phyloP scores from a whole-genome alignment of 768 basidiomycete genomes.

The Stropharia rugosoannulata region DNA sequence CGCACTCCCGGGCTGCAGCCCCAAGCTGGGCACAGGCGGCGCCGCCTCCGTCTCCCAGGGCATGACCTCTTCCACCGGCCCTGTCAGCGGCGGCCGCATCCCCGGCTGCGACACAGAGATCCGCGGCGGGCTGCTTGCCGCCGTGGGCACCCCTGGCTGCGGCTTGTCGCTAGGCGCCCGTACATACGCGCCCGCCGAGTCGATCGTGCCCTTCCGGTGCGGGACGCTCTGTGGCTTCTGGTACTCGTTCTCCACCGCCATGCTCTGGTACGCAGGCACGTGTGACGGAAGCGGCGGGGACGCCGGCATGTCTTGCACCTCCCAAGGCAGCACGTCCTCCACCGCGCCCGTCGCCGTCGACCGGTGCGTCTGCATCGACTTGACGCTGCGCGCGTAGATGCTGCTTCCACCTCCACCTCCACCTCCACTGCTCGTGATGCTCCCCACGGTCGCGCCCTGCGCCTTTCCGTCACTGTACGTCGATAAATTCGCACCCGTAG shows the following conservation, averaged over 20 bases:
- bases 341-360: slow-evolving; percentile 12
- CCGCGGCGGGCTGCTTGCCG: neutral
- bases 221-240: no score
- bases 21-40: slow-evolving; percentile 5
- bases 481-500: no score
- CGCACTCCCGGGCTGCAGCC: neutral
- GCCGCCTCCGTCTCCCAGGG: slow-evolving; percentile 22
- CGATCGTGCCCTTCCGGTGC: neutral
- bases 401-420: neutral
- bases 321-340: slow-evolving; percentile 17
- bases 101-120: neutral
- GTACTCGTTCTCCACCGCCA: no score
- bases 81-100: slow-evolving; percentile 6
- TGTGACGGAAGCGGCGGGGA: neutral
- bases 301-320: slow-evolving; percentile 5
- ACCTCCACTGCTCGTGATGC: neutral
- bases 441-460: no score
- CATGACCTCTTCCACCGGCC: slow-evolving; percentile 14
- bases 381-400: slow-evolving; percentile 3
- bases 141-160: neutral
- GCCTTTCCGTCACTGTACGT: no score
- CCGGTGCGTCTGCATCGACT: slow-evolving; percentile 5
- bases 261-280: neutral
- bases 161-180: neutral
- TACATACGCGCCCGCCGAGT: neutral